Evolutionary conservation across 2,329 filamentous ascomycete genomes (phyloP).

Genomic region (Nemania sp.): DNA sequence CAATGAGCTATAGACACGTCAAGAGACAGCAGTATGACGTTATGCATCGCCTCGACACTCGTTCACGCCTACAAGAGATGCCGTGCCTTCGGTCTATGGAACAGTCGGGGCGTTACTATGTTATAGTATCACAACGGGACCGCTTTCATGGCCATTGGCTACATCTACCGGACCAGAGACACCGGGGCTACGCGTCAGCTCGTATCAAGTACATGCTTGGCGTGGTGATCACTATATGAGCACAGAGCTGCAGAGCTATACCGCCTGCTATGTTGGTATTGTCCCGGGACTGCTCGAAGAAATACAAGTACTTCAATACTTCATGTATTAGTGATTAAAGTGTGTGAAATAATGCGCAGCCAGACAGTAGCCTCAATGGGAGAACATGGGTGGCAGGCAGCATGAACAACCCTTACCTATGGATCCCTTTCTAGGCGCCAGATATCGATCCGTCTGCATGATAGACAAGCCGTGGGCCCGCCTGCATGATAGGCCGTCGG

Average conservation of each 20-base stretch:
- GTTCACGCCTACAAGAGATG: background rate
- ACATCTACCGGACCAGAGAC: background rate
- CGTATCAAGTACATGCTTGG: no score
- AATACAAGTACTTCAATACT: constrained; percentile 3
- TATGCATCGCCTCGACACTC: background rate
- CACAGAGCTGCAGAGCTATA: background rate
- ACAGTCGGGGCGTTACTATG: background rate
- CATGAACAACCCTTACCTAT: no score
- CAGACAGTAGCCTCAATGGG: no score
- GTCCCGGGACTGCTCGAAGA: background rate
- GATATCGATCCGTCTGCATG: no score
- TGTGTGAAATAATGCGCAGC: background rate
- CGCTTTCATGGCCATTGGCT: no score
- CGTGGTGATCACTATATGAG: background rate
- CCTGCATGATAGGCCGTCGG: no score
- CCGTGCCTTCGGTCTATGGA: background rate
- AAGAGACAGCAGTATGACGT: no score
- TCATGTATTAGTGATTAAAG: background rate
- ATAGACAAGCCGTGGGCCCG: no score
- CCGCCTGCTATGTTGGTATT: background rate
- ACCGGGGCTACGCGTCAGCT: no score
- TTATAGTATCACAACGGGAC: background rate
- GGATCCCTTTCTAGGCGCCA: no score
- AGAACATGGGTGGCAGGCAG: no score
- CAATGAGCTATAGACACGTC: constrained; percentile 62